Conservation (phyloP, 2,329 filamentous ascomycete species). For the Magnaporthiopsis rhizophila region DNA sequence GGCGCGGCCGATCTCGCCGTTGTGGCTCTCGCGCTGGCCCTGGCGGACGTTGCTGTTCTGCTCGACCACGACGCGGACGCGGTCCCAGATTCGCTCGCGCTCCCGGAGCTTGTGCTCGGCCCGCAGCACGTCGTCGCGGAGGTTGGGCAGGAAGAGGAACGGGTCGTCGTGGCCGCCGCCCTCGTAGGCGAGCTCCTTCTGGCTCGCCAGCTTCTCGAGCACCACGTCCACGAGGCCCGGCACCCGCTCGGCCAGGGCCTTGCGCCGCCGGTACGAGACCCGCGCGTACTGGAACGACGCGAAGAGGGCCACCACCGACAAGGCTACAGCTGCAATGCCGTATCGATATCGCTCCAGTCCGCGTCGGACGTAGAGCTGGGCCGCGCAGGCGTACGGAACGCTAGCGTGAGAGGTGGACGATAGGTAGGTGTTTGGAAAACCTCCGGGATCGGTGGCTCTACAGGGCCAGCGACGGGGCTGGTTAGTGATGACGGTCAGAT, state of each 20-base stretch:
- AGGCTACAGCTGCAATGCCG: constrained; percentile 62
- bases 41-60: constrained; percentile 87
- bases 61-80: constrained; percentile 78
- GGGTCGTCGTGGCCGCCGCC: constrained; percentile 48
- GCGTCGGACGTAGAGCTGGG: constrained; percentile 71
- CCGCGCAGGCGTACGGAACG: constrained; percentile 75
- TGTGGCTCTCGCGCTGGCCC: constrained; percentile 58
- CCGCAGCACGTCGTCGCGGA: constrained; percentile 84
- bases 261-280: constrained; percentile 51
- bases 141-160: constrained; percentile 79
- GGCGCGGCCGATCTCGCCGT: constrained; percentile 56
- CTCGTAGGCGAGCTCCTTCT: constrained; percentile 72
- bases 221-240: constrained; percentile 79
- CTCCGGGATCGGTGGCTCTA: constrained; percentile 61
- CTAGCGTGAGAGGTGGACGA: constrained; percentile 84
- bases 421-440: constrained; percentile 57
- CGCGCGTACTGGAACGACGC: constrained; percentile 49
- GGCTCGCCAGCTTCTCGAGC: constrained; percentile 71
- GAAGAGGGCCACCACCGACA: constrained; percentile 34
- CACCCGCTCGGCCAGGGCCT: constrained; percentile 62
- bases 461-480: constrained; percentile 66
- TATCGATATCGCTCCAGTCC: constrained; percentile 81
- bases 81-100: constrained; percentile 75
- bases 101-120: constrained; percentile 69
- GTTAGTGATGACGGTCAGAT: constrained; percentile 60